Evolutionary conservation across 352 stramenopile species (phyloP).

Genomic region (Phytophthora multivora): DNA sequence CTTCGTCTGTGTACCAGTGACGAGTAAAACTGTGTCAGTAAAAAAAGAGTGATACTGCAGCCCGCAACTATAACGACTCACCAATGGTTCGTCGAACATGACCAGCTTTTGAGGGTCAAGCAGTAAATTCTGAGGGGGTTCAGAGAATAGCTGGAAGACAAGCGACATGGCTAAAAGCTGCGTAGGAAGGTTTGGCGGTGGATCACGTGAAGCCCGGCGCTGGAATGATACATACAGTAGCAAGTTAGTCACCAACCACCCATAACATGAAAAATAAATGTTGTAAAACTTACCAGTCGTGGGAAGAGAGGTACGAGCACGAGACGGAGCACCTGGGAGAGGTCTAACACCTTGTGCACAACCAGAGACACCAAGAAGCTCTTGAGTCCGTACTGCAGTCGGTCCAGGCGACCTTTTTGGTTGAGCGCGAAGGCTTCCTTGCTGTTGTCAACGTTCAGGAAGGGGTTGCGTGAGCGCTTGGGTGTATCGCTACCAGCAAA

Average conservation of each 20-base stretch:
- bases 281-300: constrained; percentile 48
- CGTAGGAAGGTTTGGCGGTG: constrained; percentile 74
- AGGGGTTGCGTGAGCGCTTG: constrained; percentile 82
- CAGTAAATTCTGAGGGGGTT: constrained; percentile 80
- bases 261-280: constrained; percentile 1
- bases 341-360: constrained; percentile 86
- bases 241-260: not conserved
- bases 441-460: constrained; percentile 79
- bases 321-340: constrained; percentile 83
- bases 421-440: constrained; percentile 86
- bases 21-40: constrained; percentile 20
- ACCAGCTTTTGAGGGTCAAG: constrained; percentile 80
- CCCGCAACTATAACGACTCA: constrained; percentile 36
- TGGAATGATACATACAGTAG: constrained; percentile 21
- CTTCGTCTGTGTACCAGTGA: constrained; percentile 62
- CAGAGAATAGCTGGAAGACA: constrained; percentile 85
- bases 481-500: constrained; percentile 81
- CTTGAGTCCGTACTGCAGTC: constrained; percentile 87
- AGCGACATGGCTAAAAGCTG: constrained; percentile 86
- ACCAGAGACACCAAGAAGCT: constrained; percentile 82
- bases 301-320: constrained; percentile 85
- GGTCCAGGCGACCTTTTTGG: constrained; percentile 83
- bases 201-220: constrained; percentile 71
- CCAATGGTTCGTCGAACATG: constrained; percentile 89
- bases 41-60: constrained; percentile 1